Percentiles rank a stretch among this genome's conserved stretches.
phyloP scores from a whole-genome alignment of 208 protist genomes.

The Leishmania turanica region DNA sequence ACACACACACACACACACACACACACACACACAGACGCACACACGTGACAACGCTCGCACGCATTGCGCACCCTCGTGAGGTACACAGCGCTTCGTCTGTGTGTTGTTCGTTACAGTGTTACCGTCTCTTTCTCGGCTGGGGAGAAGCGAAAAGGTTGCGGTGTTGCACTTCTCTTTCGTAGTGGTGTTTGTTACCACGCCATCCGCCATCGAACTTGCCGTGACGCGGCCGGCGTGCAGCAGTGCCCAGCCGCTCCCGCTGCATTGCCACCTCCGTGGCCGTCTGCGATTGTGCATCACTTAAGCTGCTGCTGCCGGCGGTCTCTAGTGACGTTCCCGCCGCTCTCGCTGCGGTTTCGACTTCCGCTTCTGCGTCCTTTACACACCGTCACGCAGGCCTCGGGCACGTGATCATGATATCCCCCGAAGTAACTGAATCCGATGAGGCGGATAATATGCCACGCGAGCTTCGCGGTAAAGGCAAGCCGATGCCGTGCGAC shows the following conservation, averaged over 20 bases:
- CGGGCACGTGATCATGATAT: neutral
- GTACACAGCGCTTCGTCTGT: neutral
- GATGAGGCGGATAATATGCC: neutral
- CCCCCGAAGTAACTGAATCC: neutral
- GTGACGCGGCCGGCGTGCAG: neutral
- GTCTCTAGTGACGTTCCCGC: neutral
- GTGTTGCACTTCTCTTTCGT: neutral
- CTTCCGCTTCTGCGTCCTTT: neutral
- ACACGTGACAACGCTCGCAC: neutral
- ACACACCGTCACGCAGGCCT: neutral
- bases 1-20: no score
- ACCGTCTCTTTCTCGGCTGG: neutral
- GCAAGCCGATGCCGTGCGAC: slow-evolving; percentile 44
- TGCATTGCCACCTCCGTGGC: neutral
- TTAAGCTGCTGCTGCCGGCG: neutral
- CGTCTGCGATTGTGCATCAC: neutral
- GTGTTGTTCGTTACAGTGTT: neutral
- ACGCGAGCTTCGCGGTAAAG: neutral
- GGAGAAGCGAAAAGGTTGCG: neutral
- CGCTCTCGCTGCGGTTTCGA: no score
- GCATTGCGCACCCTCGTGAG: neutral
- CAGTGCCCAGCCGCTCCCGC: neutral
- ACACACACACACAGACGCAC: no score
- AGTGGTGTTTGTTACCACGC: neutral
- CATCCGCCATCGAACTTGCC: neutral